A percentile compares a stretch with the other conserved stretches of the same genome.
phyloP scores from a whole-genome alignment of 495 filamentous ascomycete species.

The Neurospora sp. region DNA sequence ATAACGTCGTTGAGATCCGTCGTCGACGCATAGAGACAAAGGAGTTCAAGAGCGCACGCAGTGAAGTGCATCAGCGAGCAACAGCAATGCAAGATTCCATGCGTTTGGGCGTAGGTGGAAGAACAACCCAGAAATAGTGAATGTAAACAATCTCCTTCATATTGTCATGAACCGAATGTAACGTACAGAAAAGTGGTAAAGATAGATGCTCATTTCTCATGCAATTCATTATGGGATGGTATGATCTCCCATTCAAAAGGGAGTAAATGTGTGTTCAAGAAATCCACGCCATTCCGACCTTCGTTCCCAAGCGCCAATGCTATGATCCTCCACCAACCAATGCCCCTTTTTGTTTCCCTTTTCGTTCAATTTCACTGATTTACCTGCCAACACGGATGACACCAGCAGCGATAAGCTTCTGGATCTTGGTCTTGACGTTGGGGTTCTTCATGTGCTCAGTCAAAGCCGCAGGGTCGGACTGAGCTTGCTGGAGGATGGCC shows the following conservation, averaged over 20 bases:
- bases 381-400: conserved; percentile 72
- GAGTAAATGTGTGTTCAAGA: background rate
- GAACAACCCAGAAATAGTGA: background rate
- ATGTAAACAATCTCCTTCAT: background rate
- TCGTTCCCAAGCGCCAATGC: background rate
- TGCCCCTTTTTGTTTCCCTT: background rate
- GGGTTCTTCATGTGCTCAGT: conserved; percentile 96
- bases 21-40: background rate
- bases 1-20: background rate
- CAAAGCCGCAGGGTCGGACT: conserved; percentile 82
- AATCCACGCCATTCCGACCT: background rate
- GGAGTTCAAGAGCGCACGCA: background rate
- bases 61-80: no score
- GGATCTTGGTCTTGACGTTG: conserved; percentile 71
- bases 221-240: background rate
- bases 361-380: conserved; percentile 2
- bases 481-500: conserved; percentile 91
- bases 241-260: background rate
- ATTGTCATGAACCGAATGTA: background rate
- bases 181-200: background rate
- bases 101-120: background rate
- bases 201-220: conserved; percentile 4
- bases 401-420: conserved; percentile 85
- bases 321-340: background rate
- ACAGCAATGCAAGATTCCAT: background rate